phyloP scores from a whole-genome alignment of 2,329 filamentous ascomycete species.

The Xenoacremonium recifei region DNA sequence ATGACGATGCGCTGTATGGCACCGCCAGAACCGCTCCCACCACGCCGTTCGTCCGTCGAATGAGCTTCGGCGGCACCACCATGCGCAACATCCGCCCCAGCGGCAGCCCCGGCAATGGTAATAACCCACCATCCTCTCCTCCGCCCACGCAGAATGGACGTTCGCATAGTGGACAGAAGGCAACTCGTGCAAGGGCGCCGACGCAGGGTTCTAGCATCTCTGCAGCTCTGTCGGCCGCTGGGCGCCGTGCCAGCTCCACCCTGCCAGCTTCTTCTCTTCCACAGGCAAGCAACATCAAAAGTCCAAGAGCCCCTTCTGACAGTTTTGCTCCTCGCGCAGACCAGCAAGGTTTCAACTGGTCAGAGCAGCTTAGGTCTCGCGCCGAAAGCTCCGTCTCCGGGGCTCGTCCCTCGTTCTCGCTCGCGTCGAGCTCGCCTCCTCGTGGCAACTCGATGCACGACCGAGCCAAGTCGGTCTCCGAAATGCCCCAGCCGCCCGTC shows the following conservation, averaged over 20 bases:
- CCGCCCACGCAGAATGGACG: slow-evolving; percentile 32
- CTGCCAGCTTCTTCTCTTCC: slow-evolving; percentile 31
- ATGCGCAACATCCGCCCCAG: slow-evolving; percentile 56
- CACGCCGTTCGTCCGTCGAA: slow-evolving; percentile 76
- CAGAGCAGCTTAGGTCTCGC: slow-evolving; percentile 88
- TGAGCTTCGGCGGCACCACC: slow-evolving; percentile 86
- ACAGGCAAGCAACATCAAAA: slow-evolving; percentile 61
- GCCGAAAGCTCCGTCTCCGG: slow-evolving; percentile 75
- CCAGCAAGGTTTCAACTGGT: slow-evolving; percentile 91
- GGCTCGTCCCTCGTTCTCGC: slow-evolving; percentile 57
- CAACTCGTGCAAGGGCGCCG: slow-evolving; percentile 23
- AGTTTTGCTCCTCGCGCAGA: slow-evolving; percentile 62
- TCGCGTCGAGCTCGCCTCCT: slow-evolving; percentile 44
- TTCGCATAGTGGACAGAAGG: slow-evolving; percentile 31
- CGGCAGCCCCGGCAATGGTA: slow-evolving; percentile 65
- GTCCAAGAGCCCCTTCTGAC: slow-evolving; percentile 64
- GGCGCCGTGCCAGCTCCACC: slow-evolving; percentile 36
- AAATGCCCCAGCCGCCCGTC: slow-evolving; percentile 57
- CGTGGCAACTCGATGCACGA: slow-evolving; percentile 50
- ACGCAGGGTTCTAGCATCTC: slow-evolving; percentile 29
- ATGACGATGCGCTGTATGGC: slow-evolving; percentile 56
- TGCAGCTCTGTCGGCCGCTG: slow-evolving; percentile 32
- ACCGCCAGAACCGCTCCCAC: slow-evolving; percentile 57
- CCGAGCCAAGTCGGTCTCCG: slow-evolving; percentile 67
- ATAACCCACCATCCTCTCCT: slow-evolving; percentile 45